A percentile compares a stretch with the other conserved stretches of the same genome.
These are phyloP conservation scores for Paxillus rubicundulus DNA, from an alignment of 768 basidiomycete genomes.

Conservation along the genomic window DNA sequence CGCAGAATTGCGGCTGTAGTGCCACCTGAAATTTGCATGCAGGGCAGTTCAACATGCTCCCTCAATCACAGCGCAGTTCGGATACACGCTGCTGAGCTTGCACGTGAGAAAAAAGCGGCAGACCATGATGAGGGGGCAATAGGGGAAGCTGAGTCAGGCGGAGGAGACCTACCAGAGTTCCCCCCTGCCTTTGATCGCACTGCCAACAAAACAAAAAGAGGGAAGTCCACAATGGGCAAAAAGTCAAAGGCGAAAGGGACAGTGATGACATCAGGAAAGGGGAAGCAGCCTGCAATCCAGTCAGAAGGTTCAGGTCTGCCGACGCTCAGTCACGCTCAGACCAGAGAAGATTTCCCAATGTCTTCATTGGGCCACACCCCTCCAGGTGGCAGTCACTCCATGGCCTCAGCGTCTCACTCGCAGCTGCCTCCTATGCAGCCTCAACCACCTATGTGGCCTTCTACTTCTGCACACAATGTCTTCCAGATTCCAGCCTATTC, in stretches of 20 bases:
- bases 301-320: background rate
- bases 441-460: background rate
- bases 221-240: background rate
- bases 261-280: background rate
- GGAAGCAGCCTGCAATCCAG: background rate
- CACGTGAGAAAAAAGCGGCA: background rate
- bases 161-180: background rate
- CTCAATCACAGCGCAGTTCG: background rate
- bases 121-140: background rate
- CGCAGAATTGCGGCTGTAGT: background rate
- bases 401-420: background rate
- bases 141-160: background rate
- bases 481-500: background rate
- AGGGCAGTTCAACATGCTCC: background rate
- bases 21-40: background rate
- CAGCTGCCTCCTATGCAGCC: background rate
- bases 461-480: background rate
- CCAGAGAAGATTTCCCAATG: background rate
- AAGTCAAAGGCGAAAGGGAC: background rate
- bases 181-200: background rate
- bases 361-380: background rate
- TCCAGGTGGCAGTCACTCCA: too few relatives aligned
- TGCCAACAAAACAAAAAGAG: background rate
- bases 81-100: background rate
- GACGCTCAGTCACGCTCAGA: background rate